phyloP scores from a whole-genome alignment of 2,329 filamentous ascomycete genomes.

The Fusarium globosum region DNA sequence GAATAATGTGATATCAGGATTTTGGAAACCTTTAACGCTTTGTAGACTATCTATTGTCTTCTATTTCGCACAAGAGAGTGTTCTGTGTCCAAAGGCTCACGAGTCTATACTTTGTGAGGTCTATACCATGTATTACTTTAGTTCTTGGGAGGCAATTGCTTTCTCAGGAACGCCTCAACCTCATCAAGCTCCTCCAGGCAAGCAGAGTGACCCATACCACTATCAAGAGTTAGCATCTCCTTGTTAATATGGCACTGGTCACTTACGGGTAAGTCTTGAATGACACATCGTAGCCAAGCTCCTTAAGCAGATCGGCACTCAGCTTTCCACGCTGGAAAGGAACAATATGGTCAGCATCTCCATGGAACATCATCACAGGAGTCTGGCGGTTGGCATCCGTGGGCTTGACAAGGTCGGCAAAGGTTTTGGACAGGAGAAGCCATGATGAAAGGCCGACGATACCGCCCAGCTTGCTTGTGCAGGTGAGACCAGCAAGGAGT shows the following conservation, averaged over 20 bases:
- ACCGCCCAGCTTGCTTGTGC: slow-evolving; percentile 79
- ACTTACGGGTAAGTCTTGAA: slow-evolving; percentile 81
- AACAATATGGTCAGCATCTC: slow-evolving; percentile 80
- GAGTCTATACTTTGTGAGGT: background rate
- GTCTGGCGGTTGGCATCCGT: slow-evolving; percentile 71
- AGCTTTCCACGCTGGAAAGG: slow-evolving; percentile 73
- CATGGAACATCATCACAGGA: slow-evolving; percentile 90
- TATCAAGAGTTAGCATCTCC: slow-evolving; percentile 47
- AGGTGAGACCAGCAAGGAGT: slow-evolving; percentile 82
- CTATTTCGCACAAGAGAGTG: background rate
- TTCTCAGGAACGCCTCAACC: slow-evolving; percentile 70
- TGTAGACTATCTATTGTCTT: background rate
- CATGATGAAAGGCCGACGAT: slow-evolving; percentile 89
- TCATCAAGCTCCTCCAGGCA: slow-evolving; percentile 84
- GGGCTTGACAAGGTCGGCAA: slow-evolving; percentile 54
- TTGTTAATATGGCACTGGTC: background rate
- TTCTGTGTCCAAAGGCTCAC: background rate
- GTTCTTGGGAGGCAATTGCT: slow-evolving; percentile 55
- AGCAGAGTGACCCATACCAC: slow-evolving; percentile 79
- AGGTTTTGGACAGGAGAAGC: slow-evolving; percentile 70
- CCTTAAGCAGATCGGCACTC: slow-evolving; percentile 74
- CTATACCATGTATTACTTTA: background rate
- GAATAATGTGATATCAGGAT: slow-evolving; percentile 4
- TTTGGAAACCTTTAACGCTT: background rate
- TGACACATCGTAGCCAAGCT: slow-evolving; percentile 76